These are phyloP conservation scores for Ceratocystis variospora DNA, from an alignment of 2,329 filamentous ascomycete genomes.

Conservation along the genomic window DNA sequence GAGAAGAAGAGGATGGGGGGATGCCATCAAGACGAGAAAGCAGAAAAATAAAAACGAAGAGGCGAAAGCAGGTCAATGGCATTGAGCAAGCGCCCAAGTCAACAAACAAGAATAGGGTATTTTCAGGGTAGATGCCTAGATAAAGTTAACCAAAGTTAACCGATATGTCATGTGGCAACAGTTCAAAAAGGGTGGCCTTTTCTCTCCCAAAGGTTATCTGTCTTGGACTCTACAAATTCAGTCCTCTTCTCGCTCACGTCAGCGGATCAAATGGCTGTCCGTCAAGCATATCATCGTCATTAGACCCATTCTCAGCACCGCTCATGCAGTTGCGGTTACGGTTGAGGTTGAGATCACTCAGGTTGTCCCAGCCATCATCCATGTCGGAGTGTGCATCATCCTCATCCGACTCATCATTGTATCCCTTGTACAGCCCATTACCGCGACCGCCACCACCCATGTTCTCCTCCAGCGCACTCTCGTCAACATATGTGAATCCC, in stretches of 20 bases:
- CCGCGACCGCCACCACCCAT: conserved; percentile 43
- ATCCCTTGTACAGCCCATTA: conserved; percentile 33
- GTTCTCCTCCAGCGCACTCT: conserved; percentile 83
- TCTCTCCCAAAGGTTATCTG: no score
- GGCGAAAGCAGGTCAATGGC: not conserved
- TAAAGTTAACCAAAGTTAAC: no score
- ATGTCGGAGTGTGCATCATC: conserved; percentile 29
- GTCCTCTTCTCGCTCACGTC: conserved; percentile 3
- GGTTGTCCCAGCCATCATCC: conserved; percentile 46
- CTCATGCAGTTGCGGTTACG: conserved; percentile 49
- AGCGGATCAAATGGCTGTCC: conserved; percentile 51
- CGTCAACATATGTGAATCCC: conserved; percentile 97
- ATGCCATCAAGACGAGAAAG: not conserved
- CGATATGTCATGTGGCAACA: no score
- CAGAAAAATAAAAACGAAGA: not conserved
- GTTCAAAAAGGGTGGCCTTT: no score
- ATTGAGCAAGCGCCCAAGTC: not conserved
- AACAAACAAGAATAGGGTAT: no score
- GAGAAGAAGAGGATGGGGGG: not conserved
- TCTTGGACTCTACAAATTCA: no score
- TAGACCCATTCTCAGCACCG: conserved; percentile 44
- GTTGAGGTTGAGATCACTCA: conserved; percentile 40
- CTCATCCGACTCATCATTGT: conserved; percentile 41
- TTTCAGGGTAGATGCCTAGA: no score
- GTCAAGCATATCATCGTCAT: conserved; percentile 51